These are phyloP conservation scores for Solanum ossicruentum DNA, from an alignment of 257 asterid genomes.

Conservation along the genomic window DNA sequence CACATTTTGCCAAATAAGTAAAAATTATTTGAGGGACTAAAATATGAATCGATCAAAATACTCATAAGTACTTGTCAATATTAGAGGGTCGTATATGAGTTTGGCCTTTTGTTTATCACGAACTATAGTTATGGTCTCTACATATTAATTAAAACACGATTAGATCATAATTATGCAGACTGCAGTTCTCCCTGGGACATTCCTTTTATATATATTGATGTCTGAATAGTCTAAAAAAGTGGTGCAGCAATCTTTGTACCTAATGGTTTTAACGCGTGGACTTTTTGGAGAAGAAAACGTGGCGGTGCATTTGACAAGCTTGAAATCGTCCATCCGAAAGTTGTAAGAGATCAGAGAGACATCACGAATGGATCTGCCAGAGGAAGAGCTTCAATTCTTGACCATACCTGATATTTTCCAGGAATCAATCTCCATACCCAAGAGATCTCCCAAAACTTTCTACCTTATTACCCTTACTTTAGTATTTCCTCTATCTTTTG, in stretches of 20 bases:
- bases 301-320: neutral
- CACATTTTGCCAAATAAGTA: too few relatives aligned
- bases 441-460: constrained; percentile 70
- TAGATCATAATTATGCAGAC: neutral
- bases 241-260: neutral
- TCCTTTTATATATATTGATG: neutral
- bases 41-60: too few relatives aligned
- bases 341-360: neutral
- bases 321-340: neutral
- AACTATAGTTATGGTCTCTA: neutral
- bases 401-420: constrained; percentile 44
- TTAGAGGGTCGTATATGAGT: too few relatives aligned
- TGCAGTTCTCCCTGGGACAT: neutral
- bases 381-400: constrained; percentile 70
- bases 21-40: too few relatives aligned
- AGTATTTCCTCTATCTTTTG: constrained; percentile 82
- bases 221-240: neutral
- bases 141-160: neutral
- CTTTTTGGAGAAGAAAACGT: neutral
- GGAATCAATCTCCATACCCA: constrained; percentile 76
- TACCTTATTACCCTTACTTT: constrained; percentile 64
- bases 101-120: neutral
- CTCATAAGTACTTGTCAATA: too few relatives aligned
- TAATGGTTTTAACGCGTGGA: neutral
- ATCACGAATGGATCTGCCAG: constrained; percentile 54